Evolutionary conservation across 257 asterid species (phyloP), one percentile per base, ranked within the genome.

Genomic region (Parsonsia alboflavescens): DNA sequence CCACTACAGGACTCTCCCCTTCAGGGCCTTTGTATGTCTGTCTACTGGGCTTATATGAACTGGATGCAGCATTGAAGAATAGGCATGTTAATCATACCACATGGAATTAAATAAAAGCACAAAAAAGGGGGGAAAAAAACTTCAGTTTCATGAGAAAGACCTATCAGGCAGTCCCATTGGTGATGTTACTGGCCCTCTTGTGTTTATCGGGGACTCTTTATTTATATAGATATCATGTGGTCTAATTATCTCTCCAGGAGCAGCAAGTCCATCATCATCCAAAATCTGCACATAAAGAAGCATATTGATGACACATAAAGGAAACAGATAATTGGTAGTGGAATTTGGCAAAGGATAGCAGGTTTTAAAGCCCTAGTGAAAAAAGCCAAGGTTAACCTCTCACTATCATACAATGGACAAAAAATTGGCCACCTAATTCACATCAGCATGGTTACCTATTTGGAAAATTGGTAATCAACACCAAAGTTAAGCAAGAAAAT

Each of bases 211-310:
- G 58, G 96, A 61, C 82, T 88, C 86, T 86, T 88, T 94, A 85
- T 90, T 90, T 74, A 92, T 76, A 81, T 86, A 90, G 63, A 89
- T 67, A 79, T 94, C 96, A 45, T 71, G 73, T 28, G 85, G 83
- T 63, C 93, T 89, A 85, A 94, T 87, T 75, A 85, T 88, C 84
- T 90, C 88, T 82, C 99, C 99, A 54, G 99, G 99, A 86, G 99
- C 82, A 79, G 97, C 99, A 42, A 92, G 26, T 82, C 99, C 99
- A 85, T 94, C 99, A 74, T 88, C 88, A 84, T 94, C 98, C 84
- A 94, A 79, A 85, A 89, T 87, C 96, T 93, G 88, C 72, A 78
- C 28, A 79, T 46, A 75, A 56, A 49, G 68, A 28, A 78, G 78
- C 49, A 68, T 50, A 24, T 78, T 71, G 49, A 76, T 45, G 30